Percentiles rank a stretch among this genome's conserved stretches.
Conservation (phyloP, 192 early-diverging fungal species). For the Backusella psychrophila region DNA sequence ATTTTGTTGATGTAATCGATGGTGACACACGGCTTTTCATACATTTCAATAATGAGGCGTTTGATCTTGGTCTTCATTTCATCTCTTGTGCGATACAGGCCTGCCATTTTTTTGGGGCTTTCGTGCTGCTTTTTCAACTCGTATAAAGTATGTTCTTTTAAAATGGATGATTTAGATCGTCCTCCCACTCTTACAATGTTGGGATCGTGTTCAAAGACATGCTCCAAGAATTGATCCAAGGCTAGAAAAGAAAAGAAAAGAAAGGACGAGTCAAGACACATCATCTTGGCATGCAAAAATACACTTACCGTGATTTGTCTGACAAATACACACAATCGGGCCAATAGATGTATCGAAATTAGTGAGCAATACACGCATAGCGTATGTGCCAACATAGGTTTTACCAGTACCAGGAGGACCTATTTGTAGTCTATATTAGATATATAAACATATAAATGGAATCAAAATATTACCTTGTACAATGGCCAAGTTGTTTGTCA, state of each 20-base stretch:
- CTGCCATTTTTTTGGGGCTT: constrained; percentile 11
- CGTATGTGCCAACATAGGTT: constrained; percentile 51
- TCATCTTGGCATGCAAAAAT: background rate
- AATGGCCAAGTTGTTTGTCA: constrained; percentile 43
- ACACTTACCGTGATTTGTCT: constrained; percentile 54
- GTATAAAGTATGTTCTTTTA: constrained; percentile 35
- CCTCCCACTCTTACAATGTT: constrained; percentile 50
- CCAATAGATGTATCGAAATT: constrained; percentile 33
- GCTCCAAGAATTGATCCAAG: constrained; percentile 38
- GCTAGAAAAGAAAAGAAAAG: constrained; percentile 10
- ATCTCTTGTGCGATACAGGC: constrained; percentile 30
- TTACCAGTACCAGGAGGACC: constrained; percentile 62
- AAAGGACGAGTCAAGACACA: background rate
- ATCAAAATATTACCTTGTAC: constrained; percentile 38
- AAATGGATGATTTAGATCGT: constrained; percentile 40
- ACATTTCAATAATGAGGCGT: constrained; percentile 35
- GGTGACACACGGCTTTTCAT: constrained; percentile 42
- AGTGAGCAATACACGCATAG: constrained; percentile 43
- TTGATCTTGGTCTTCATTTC: constrained; percentile 34
- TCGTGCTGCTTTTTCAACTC: constrained; percentile 35
- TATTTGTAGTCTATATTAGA: background rate
- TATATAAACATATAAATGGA: too few species aligned
- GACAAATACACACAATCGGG: constrained; percentile 51
- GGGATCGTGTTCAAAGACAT: constrained; percentile 41
- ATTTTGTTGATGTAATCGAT: constrained; percentile 34